phyloP scores from a whole-genome alignment of 495 filamentous ascomycete genomes.

The Neurospora sp. region DNA sequence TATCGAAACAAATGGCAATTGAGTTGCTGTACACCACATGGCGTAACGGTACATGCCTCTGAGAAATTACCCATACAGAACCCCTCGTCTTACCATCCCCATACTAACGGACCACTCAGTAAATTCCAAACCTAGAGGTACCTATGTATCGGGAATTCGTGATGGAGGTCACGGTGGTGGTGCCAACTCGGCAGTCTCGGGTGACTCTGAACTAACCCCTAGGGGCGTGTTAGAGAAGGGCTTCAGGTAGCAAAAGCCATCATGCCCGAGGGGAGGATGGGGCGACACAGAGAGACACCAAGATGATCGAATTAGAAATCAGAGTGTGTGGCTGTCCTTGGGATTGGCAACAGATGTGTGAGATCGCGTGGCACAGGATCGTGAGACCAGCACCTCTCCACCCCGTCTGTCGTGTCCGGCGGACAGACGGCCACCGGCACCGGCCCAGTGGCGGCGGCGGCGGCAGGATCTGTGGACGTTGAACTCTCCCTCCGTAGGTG shows the following conservation, averaged over 20 bases:
- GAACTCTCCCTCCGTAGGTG: neutral
- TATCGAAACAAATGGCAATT: neutral
- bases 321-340: neutral
- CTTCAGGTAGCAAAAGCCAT: neutral
- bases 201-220: neutral
- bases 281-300: neutral
- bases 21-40: neutral
- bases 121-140: neutral
- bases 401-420: neutral
- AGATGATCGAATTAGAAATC: neutral
- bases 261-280: neutral
- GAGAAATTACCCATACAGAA: neutral
- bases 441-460: neutral
- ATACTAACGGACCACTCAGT: neutral
- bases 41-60: neutral
- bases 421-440: neutral
- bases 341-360: neutral
- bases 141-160: neutral
- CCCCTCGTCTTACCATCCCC: neutral
- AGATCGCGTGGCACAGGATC: neutral
- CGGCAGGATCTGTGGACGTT: neutral
- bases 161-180: neutral
- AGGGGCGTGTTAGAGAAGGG: neutral
- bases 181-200: neutral
- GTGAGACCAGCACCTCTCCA: neutral